Evolutionary conservation across 2,329 filamentous ascomycete genomes (phyloP), one percentile per base, ranked within the genome.

Genomic region (Periconia digitata): DNA sequence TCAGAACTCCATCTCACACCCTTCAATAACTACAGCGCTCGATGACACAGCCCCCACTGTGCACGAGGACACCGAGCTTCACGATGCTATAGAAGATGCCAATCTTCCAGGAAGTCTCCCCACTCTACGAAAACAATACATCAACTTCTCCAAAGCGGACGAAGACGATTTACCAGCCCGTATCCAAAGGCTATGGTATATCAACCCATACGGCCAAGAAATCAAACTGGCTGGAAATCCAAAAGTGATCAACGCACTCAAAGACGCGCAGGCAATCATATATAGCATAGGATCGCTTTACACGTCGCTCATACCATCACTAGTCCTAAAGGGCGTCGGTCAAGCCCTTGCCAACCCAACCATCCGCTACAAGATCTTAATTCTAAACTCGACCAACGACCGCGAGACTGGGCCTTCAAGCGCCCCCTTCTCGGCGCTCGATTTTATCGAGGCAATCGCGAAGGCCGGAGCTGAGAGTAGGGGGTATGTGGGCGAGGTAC

Each of bases 131-230:
- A 85, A 87, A 48, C 89, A 87, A 43, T 89, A 95, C 54, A 91
- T 96, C 51, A 77, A 79, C 4, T 95, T 96, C 67, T 87, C 82
- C 63, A 97, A 97, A 73, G 55, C 61, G 3, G 78, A 83, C 34
- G 86, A 90, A 54, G 84, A 89, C 51, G 89, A 92, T 46, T 77
- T 97, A 1, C 82, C 89, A 0, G 80, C 87, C 0, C 81, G 89
- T 22, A 95, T 97, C 58, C 79, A 85, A 46, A 77, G 92, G 2
- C 80, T 97, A 24, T 97, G 91, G 90, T 97, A 97, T 75, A 97
- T 97, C 74, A 97, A 96, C 64, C 92, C 92, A 0, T 97, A 96
- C 69, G 92, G 92, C n/a, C 90, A 96, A 67, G 92, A 96, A 71
- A 96, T 97, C 58, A 84, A 86, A 16, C 89, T 92, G 0, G 81